Percentiles rank a stretch among this genome's conserved stretches.
phyloP scores from a whole-genome alignment of 2,329 filamentous ascomycete genomes.

The Onygenales sp. region DNA sequence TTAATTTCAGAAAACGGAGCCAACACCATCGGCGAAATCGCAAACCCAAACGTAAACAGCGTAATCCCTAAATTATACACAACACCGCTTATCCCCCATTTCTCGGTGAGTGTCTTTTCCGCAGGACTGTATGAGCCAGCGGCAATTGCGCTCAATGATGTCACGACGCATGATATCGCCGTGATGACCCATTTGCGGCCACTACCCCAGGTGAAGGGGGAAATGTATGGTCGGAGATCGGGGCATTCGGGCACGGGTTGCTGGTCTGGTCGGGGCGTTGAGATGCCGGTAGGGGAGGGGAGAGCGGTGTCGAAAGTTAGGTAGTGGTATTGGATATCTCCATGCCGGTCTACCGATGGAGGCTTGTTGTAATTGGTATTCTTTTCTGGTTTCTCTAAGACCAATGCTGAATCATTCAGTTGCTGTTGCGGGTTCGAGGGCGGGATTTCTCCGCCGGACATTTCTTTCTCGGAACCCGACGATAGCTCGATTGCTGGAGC shows the following conservation, averaged over 20 bases:
- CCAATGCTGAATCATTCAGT: neutral
- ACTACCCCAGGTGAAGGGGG: conserved; percentile 65
- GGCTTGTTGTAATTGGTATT: neutral
- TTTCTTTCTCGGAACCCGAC: too few species aligned
- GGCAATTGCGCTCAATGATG: conserved; percentile 67
- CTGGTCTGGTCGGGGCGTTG: conserved; percentile 21
- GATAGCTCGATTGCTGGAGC: too few species aligned
- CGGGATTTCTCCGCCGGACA: too few species aligned
- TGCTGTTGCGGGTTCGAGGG: too few species aligned
- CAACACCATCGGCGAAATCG: conserved; percentile 73
- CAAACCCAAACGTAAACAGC: conserved; percentile 72
- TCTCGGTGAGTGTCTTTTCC: conserved; percentile 51
- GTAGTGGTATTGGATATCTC: conserved; percentile 48
- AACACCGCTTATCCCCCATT: conserved; percentile 57
- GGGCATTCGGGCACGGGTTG: conserved; percentile 48
- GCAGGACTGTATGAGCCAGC: conserved; percentile 73
- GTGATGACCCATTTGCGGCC: conserved; percentile 62
- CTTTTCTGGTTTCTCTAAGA: neutral
- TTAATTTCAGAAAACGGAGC: conserved; percentile 85
- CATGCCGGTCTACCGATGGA: neutral
- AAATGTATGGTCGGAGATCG: conserved; percentile 55
- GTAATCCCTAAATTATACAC: conserved; percentile 69
- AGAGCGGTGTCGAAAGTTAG: conserved; percentile 53
- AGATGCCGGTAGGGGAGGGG: conserved; percentile 33
- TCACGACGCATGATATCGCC: conserved; percentile 65